Conservation (phyloP, 768 basidiomycete species). For the Mycena kentingensis region DNA sequence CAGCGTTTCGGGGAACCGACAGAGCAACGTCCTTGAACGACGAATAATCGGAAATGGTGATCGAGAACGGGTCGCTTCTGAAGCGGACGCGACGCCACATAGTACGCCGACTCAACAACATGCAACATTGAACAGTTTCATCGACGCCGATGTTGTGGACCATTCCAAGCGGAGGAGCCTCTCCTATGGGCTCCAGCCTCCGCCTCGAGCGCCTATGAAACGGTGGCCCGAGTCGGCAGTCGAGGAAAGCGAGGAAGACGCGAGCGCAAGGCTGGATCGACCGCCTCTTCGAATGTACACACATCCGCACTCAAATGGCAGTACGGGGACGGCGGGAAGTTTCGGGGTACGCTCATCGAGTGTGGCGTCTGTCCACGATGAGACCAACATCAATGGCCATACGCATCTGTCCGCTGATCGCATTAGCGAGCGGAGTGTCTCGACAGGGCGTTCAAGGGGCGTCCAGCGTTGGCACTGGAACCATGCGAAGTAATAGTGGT, state of each 20-base stretch:
- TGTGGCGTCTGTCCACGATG: constrained; percentile 19
- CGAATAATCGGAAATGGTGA: constrained; percentile 5
- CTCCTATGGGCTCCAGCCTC: constrained; percentile 40
- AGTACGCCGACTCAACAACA: no score
- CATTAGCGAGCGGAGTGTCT: constrained; percentile 13
- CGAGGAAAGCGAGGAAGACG: constrained; percentile 1
- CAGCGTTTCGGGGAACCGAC: not conserved
- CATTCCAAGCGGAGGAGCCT: constrained; percentile 11
- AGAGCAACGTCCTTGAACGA: not conserved
- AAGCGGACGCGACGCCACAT: not conserved
- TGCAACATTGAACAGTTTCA: no score
- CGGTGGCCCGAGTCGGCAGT: constrained; percentile 42
- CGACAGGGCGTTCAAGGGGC: constrained; percentile 12
- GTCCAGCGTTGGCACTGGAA: constrained; percentile 10
- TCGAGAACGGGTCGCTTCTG: constrained; percentile 1
- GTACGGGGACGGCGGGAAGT: constrained; percentile 18
- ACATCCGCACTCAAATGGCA: constrained; percentile 25
- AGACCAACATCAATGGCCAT: not conserved
- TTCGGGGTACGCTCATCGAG: constrained; percentile 14
- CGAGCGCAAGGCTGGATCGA: not conserved
- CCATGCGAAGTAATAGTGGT: not conserved
- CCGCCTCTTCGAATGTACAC: constrained; percentile 23
- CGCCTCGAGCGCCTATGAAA: constrained; percentile 40
- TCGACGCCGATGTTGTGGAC: not conserved
- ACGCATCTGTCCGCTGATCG: not conserved